These are phyloP conservation scores for Neurospora tetraspora DNA, from an alignment of 495 filamentous ascomycete species.

Conservation along the genomic window DNA sequence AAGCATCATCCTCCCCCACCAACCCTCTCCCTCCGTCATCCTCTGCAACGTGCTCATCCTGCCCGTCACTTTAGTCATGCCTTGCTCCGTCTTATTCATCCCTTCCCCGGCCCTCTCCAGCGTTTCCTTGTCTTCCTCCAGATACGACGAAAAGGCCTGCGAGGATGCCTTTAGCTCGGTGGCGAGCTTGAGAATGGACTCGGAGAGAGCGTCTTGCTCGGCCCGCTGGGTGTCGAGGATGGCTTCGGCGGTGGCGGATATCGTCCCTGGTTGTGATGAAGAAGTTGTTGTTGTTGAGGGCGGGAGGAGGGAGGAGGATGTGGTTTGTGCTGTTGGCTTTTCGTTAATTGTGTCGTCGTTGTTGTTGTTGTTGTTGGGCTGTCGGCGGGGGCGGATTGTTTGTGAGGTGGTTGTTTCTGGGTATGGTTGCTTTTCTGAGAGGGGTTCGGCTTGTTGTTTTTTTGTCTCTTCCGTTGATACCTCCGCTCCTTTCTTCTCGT, in stretches of 20 bases:
- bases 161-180: slow-evolving; percentile 66
- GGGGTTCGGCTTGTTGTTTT: neutral
- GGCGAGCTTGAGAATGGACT: slow-evolving; percentile 68
- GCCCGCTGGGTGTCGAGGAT: slow-evolving; percentile 61
- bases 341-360: slow-evolving; percentile 5
- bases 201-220: slow-evolving; percentile 79
- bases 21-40: slow-evolving; percentile 78
- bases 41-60: slow-evolving; percentile 62
- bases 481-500: neutral
- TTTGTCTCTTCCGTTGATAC: neutral
- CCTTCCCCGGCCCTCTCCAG: slow-evolving; percentile 60
- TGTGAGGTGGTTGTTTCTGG: slow-evolving; percentile 13
- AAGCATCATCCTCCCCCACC: slow-evolving; percentile 75
- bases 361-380: neutral
- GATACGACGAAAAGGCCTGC: slow-evolving; percentile 53
- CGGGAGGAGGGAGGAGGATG: slow-evolving; percentile 29
- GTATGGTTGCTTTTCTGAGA: slow-evolving; percentile 8
- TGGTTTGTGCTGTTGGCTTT: slow-evolving; percentile 11
- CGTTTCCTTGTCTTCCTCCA: slow-evolving; percentile 63
- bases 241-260: slow-evolving; percentile 42
- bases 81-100: slow-evolving; percentile 61
- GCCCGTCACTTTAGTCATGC: slow-evolving; percentile 63
- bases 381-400: slow-evolving; percentile 14
- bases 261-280: slow-evolving; percentile 10
- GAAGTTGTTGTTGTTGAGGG: slow-evolving; percentile 4